Evolutionary conservation across 768 basidiomycete genomes (phyloP), one percentile per base, ranked within the genome.

Genomic region (Sporobolomyces phaffii): DNA sequence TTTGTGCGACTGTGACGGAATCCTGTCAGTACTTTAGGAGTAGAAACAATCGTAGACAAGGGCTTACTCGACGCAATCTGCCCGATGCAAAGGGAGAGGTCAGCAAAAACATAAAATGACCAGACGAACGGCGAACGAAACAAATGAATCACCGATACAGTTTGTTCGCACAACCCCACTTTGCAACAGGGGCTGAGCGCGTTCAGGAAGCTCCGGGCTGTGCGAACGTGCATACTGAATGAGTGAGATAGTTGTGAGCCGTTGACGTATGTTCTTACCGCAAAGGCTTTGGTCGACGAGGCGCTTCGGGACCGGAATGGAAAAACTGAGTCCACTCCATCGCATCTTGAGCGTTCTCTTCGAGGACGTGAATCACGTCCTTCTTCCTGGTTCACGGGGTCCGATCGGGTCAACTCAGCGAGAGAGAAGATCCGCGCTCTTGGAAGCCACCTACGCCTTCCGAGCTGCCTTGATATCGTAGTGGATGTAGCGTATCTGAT

Each of bases 391-490:
- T n/a, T n/a, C n/a, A n/a, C n/a, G n/a, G n/a, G n/a, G n/a, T 29
- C 24, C 5, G 45, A 36, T 17, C 14, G 24, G 17, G 38, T 38
- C 2, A 1, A 9, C 24, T 6, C 3, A n/a, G 40, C 17, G 26
- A 29, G 6, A 2, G 3, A 36, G 7, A 8, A n/a, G 15, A 43
- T 34, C 50, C 29, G 13, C 43, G 33, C 33, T 45, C 33, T 28
- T 36, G 24, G 10, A 76, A 75, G 13, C 24, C 22, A 72, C 82
- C n/a, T 73, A 90, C 92, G 91, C 89, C 77, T 96, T 96, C 71
- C 92, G 90, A 3, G 93, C 91, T 44, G 88, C 83, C 6, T 88
- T 87, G 89, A 98, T 96, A 77, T 99, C 96, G 90, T 91, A 99
- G 18, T 91, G 85, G 47, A 90, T 84, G 75, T 98, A 96, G 18